Percentiles rank a stretch among this genome's conserved stretches.
Evolutionary conservation across 768 basidiomycete genomes (phyloP).

Genomic region (Rickenella mellea): DNA sequence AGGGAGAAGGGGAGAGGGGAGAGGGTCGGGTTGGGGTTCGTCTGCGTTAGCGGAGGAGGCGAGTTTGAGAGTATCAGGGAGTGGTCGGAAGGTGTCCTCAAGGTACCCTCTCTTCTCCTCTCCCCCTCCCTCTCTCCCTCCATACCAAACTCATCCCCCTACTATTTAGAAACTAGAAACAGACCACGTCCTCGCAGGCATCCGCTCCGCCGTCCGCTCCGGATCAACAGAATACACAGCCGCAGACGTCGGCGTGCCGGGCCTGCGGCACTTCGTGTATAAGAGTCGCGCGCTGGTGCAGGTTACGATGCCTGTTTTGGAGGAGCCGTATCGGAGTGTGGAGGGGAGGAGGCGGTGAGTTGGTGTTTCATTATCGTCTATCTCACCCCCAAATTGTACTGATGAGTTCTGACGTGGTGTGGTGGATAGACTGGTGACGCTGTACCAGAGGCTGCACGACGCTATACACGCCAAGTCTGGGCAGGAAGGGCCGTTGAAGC

Average conservation of each 20-base stretch:
- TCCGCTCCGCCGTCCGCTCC: constrained; percentile 33
- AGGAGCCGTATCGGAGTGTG: constrained; percentile 67
- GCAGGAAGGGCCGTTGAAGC: constrained; percentile 68
- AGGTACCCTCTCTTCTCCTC: constrained; percentile 27
- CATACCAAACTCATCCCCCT: not conserved
- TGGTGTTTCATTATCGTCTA: not conserved
- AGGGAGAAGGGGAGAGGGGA: not conserved
- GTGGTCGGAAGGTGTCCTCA: constrained; percentile 64
- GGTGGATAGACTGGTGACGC: constrained; percentile 55
- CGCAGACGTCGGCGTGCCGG: constrained; percentile 77
- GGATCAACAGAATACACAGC: constrained; percentile 56
- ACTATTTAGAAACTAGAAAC: constrained; percentile 47
- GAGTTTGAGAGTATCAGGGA: constrained; percentile 78
- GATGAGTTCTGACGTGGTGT: constrained; percentile 5
- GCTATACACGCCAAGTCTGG: constrained; percentile 85
- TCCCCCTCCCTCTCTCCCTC: not conserved
- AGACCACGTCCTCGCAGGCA: constrained; percentile 46
- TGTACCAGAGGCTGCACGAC: constrained; percentile 86
- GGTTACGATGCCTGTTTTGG: constrained; percentile 76
- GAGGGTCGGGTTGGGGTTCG: constrained; percentile 41
- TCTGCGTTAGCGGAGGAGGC: constrained; percentile 72
- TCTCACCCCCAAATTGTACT: not conserved
- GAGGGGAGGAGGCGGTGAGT: constrained; percentile 53
- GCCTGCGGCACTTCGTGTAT: constrained; percentile 90
- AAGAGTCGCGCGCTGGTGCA: constrained; percentile 88